These are phyloP conservation scores for Neurospora tetrasperma DNA, from an alignment of 495 filamentous ascomycete genomes.

Conservation along the genomic window DNA sequence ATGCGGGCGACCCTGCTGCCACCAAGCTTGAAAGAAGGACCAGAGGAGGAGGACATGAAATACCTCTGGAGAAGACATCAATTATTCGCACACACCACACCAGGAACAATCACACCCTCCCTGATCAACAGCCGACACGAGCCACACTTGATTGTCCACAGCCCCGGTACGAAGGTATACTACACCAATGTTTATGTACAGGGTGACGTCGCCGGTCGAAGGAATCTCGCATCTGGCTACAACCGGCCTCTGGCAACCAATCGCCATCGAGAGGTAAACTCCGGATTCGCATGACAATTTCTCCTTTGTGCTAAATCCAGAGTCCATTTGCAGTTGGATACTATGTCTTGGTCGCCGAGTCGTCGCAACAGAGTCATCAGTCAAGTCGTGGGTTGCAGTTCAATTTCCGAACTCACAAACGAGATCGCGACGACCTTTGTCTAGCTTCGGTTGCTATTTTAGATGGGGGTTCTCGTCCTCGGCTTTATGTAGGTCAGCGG, in stretches of 20 bases:
- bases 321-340: too few species aligned
- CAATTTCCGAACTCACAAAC: background rate
- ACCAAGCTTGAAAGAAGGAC: too few species aligned
- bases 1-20: too few species aligned
- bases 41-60: too few species aligned
- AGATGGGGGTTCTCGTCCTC: background rate
- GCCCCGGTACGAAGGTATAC: too few species aligned
- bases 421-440: background rate
- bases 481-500: background rate
- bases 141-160: background rate
- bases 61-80: too few species aligned
- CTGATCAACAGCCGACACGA: background rate
- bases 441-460: background rate
- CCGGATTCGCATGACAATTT: background rate
- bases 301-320: background rate
- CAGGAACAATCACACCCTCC: background rate
- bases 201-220: background rate
- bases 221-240: background rate
- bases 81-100: background rate
- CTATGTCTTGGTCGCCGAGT: background rate
- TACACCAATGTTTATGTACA: too few species aligned
- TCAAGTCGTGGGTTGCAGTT: background rate
- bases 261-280: background rate
- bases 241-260: background rate
- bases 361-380: background rate